Evolutionary conservation across 805 yeast genomes (phyloP).

Genomic region (Sporopachydermia lactativora): DNA sequence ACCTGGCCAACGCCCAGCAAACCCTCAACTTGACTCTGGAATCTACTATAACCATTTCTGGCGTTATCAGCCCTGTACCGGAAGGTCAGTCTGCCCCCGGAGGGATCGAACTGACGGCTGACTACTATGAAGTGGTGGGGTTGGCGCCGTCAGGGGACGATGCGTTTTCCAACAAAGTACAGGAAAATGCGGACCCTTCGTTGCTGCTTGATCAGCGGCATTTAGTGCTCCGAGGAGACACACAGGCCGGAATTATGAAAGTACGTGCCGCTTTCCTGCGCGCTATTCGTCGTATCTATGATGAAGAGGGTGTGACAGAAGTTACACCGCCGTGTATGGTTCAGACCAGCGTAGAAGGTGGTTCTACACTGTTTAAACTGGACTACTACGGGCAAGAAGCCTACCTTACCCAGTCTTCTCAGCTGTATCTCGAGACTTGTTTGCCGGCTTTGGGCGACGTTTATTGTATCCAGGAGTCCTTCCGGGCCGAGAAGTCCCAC

Average conservation of each 20-base stretch:
- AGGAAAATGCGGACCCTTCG: constrained; percentile 89
- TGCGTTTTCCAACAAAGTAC: constrained; percentile 85
- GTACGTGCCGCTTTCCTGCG: constrained; percentile 75
- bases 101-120: constrained; percentile 86
- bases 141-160: constrained; percentile 96
- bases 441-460: constrained; percentile 95
- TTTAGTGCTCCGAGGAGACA: constrained; percentile 91
- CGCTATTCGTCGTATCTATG: constrained; percentile 63
- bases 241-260: constrained; percentile 82
- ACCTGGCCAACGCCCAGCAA: constrained; percentile 79
- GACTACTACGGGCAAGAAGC: constrained; percentile 97
- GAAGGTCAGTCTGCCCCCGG: constrained; percentile 98
- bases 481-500: constrained; percentile 98
- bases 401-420: constrained; percentile 91
- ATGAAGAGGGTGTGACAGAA: constrained; percentile 65
- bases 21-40: constrained; percentile 81
- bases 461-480: constrained; percentile 93
- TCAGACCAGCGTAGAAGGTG: constrained; percentile 99
- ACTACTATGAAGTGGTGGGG: constrained; percentile 79
- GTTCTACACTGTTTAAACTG: constrained; percentile 85
- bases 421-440: constrained; percentile 91
- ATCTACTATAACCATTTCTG: constrained; percentile 68
- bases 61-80: constrained; percentile 71
- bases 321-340: constrained; percentile 99
- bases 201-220: constrained; percentile 90